A percentile compares a stretch with the other conserved stretches of the same genome.
Conservation (phyloP, 2,329 filamentous ascomycete species). For the Cordyceps farinosa region DNA sequence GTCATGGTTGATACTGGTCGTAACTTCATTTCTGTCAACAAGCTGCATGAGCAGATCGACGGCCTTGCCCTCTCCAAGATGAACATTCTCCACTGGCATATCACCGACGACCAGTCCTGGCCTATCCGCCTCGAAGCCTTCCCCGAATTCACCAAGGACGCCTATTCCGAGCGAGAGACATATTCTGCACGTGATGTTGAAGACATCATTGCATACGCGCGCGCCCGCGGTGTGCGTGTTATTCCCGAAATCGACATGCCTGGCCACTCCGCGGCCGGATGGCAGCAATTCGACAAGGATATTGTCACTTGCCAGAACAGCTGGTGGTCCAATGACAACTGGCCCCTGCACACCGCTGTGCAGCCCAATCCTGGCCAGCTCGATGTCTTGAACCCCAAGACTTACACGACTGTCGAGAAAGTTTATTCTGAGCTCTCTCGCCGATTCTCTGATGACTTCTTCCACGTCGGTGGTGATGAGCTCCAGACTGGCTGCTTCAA, state of each 20-base stretch:
- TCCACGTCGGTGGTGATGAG: conserved; percentile 55
- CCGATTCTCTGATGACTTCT: conserved; percentile 50
- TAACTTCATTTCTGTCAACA: conserved; percentile 49
- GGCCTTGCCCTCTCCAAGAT: conserved; percentile 54
- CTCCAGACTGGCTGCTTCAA: conserved; percentile 53
- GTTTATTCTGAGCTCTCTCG: conserved; percentile 51
- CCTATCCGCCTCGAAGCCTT: conserved; percentile 46
- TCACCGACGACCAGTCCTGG: conserved; percentile 55
- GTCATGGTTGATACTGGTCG: conserved; percentile 54
- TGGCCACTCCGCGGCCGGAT: conserved; percentile 53
- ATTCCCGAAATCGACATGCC: conserved; percentile 63
- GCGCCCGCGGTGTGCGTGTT: conserved; percentile 54
- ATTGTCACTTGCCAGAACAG: conserved; percentile 54
- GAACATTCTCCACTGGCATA: conserved; percentile 56
- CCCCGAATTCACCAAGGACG: conserved; percentile 51
- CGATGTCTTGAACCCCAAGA: conserved; percentile 52
- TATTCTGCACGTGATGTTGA: conserved; percentile 42
- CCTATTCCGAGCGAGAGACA: conserved; percentile 47
- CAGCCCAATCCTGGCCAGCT: conserved; percentile 55
- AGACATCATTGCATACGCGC: conserved; percentile 46
- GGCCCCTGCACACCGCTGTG: conserved; percentile 49
- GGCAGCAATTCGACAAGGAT: conserved; percentile 52
- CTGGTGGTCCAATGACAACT: conserved; percentile 60
- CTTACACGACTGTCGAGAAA: conserved; percentile 50
- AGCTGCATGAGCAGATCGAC: conserved; percentile 52